These are phyloP conservation scores for Solanum hybrid DNA, from an alignment of 305 asterid species.

Conservation along the genomic window DNA sequence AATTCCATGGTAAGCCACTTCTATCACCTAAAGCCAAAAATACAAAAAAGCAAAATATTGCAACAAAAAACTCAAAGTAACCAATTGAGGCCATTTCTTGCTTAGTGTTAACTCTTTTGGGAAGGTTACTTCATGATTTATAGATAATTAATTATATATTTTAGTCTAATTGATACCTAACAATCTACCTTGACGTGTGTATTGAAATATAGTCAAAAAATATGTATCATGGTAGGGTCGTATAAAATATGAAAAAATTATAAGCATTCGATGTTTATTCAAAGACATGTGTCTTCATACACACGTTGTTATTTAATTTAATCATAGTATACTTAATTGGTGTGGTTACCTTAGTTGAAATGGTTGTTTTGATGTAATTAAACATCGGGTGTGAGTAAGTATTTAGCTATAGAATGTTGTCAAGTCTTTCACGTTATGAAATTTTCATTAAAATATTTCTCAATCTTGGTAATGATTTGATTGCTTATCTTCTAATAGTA, in stretches of 20 bases:
- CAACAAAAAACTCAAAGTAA: conserved; percentile 22
- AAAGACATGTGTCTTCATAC: neutral
- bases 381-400: neutral
- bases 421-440: neutral
- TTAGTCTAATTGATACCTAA: neutral
- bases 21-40: conserved; percentile 25
- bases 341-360: neutral
- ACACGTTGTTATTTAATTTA: neutral
- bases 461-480: neutral
- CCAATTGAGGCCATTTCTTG: conserved; percentile 2
- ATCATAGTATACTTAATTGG: neutral
- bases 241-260: neutral
- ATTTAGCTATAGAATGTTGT: neutral
- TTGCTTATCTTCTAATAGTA: neutral
- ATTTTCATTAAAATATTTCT: neutral
- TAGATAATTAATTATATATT: neutral
- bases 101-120: neutral
- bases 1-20: conserved; percentile 23
- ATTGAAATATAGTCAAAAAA: neutral
- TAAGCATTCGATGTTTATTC: neutral
- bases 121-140: neutral
- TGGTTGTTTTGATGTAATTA: neutral
- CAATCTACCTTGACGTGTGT: neutral
- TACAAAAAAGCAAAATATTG: conserved; percentile 22
- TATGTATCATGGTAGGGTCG: neutral